Conservation (phyloP, 208 protist species). For the Vickermania spadyakhi region DNA sequence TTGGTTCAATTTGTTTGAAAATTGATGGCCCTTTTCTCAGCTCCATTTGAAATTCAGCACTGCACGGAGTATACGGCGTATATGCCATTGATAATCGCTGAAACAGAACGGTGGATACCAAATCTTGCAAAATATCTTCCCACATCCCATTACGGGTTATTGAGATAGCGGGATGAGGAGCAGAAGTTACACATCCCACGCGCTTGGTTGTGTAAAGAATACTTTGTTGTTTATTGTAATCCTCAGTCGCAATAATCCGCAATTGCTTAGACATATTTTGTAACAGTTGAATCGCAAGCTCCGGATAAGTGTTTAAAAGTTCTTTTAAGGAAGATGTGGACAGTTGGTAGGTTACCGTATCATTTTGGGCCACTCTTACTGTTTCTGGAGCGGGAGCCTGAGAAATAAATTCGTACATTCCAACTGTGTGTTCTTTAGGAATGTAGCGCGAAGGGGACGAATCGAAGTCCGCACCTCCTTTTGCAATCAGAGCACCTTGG, state of each 20-base stretch:
- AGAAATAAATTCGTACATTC: slow-evolving; percentile 79
- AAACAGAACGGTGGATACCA: slow-evolving; percentile 31
- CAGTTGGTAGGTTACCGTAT: slow-evolving; percentile 73
- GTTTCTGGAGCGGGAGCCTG: slow-evolving; percentile 52
- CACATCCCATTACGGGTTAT: slow-evolving; percentile 22
- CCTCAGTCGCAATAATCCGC: slow-evolving; percentile 41
- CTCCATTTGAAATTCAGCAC: slow-evolving; percentile 10
- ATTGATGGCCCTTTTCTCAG: slow-evolving; percentile 6
- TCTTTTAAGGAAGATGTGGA: slow-evolving; percentile 58
- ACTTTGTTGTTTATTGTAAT: slow-evolving; percentile 47
- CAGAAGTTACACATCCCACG: slow-evolving; percentile 33
- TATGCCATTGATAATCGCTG: slow-evolving; percentile 44
- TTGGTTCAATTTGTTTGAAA: neutral
- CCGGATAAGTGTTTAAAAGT: slow-evolving; percentile 58
- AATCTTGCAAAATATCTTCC: slow-evolving; percentile 62
- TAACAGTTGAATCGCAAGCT: slow-evolving; percentile 65
- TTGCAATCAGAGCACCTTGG: slow-evolving; percentile 44
- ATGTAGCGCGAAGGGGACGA: slow-evolving; percentile 47
- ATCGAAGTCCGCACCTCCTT: slow-evolving; percentile 33
- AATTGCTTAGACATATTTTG: slow-evolving; percentile 72
- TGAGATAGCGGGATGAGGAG: slow-evolving; percentile 25
- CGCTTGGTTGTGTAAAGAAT: slow-evolving; percentile 23
- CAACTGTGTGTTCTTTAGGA: slow-evolving; percentile 45
- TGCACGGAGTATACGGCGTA: slow-evolving; percentile 22
- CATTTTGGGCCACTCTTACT: slow-evolving; percentile 51